Conservation (phyloP, 73 alveolate species). For the Vitrella brassicaformis region DNA sequence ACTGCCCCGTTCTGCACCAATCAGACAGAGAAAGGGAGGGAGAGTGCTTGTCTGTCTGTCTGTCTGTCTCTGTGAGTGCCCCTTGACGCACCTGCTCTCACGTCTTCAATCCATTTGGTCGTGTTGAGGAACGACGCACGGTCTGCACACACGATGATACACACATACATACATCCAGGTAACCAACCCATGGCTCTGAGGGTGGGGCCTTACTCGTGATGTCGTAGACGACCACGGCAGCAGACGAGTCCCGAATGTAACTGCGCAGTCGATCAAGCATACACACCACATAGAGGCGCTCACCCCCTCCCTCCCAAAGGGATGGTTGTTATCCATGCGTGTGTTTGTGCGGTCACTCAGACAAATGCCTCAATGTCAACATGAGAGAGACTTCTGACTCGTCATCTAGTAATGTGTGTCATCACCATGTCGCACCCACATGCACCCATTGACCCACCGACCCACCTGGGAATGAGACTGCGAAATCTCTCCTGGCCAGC, state of each 20-base stretch:
- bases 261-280: no score
- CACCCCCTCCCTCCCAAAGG: no score
- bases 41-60: no score
- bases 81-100: slow-evolving; percentile 14
- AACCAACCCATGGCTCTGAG: not conserved
- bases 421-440: not conserved
- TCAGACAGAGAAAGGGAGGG: no score
- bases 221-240: slow-evolving; percentile 43
- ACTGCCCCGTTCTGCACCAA: slow-evolving; percentile 74
- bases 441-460: not conserved
- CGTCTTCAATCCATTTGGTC: slow-evolving; percentile 75
- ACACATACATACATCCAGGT: not conserved
- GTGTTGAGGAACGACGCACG: slow-evolving; percentile 60
- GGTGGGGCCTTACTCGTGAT: slow-evolving; percentile 8
- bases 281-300: no score
- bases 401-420: no score
- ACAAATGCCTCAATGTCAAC: no score
- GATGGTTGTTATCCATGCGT: no score
- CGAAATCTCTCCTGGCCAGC: slow-evolving; percentile 37
- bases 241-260: slow-evolving; percentile 47
- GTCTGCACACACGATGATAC: not conserved
- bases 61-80: not conserved
- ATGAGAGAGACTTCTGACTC: no score
- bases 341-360: no score
- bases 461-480: slow-evolving; percentile 28